These are phyloP conservation scores for Beauveria sp. DNA, from an alignment of 2,329 filamentous ascomycete genomes.

Conservation along the genomic window DNA sequence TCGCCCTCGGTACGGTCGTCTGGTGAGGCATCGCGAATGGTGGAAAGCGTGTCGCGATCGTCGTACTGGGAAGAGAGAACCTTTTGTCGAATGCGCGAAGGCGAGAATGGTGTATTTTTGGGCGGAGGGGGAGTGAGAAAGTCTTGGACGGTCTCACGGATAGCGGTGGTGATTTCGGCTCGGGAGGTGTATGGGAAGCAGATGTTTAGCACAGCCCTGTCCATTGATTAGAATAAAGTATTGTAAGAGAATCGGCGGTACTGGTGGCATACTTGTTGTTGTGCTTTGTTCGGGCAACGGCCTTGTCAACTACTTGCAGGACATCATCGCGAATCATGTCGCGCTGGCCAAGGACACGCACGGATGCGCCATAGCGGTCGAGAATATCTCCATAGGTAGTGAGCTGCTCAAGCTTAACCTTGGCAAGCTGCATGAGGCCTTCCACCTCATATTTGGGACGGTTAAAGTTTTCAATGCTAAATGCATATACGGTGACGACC, in stretches of 20 bases:
- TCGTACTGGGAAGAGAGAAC: slow-evolving; percentile 63
- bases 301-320: slow-evolving; percentile 76
- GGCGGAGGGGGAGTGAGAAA: slow-evolving; percentile 67
- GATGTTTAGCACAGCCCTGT: slow-evolving; percentile 66
- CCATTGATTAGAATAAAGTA: slow-evolving; percentile 11
- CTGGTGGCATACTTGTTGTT: slow-evolving; percentile 61
- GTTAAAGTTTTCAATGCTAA: slow-evolving; percentile 99
- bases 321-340: slow-evolving; percentile 83
- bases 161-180: slow-evolving; percentile 87
- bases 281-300: slow-evolving; percentile 76
- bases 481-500: slow-evolving; percentile 95
- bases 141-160: slow-evolving; percentile 79
- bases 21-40: slow-evolving; percentile 42
- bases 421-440: slow-evolving; percentile 94
- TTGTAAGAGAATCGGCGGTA: neutral
- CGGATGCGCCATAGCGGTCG: slow-evolving; percentile 82
- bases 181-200: slow-evolving; percentile 97
- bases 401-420: slow-evolving; percentile 86
- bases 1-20: slow-evolving; percentile 39
- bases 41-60: slow-evolving; percentile 37
- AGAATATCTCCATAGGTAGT: slow-evolving; percentile 88
- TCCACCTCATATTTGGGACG: slow-evolving; percentile 94
- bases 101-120: slow-evolving; percentile 69
- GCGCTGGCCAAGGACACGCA: slow-evolving; percentile 78
- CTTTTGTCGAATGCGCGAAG: slow-evolving; percentile 78